Percentiles rank a stretch among this genome's conserved stretches.
phyloP scores from a whole-genome alignment of 2,329 filamentous ascomycete genomes.

The Xylaria sp. region DNA sequence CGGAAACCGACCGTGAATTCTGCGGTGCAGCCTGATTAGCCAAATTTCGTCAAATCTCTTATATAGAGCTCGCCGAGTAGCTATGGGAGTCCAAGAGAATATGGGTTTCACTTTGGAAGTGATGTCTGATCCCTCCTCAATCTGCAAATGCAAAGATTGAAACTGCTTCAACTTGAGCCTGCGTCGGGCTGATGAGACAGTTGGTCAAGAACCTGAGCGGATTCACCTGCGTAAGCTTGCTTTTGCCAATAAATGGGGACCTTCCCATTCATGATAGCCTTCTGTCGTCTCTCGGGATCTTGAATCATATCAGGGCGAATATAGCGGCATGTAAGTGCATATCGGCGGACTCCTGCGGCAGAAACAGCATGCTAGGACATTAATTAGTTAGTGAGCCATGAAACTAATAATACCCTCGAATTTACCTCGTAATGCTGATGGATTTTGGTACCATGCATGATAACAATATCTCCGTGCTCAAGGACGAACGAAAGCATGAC shows the following conservation, averaged over 20 bases:
- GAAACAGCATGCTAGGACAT: slow-evolving; percentile 33
- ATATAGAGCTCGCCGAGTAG: neutral
- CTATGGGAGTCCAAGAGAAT: neutral
- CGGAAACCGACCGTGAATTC: neutral
- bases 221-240: slow-evolving; percentile 32
- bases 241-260: slow-evolving; percentile 35
- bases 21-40: neutral
- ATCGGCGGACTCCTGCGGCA: slow-evolving; percentile 30
- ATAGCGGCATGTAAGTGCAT: slow-evolving; percentile 37
- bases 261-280: slow-evolving; percentile 27
- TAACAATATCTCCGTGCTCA: slow-evolving; percentile 70
- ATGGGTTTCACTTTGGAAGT: neutral
- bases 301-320: slow-evolving; percentile 37
- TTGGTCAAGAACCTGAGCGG: neutral
- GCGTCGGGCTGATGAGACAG: neutral
- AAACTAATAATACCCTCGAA: neutral
- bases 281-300: slow-evolving; percentile 24
- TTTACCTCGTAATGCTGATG: slow-evolving; percentile 68
- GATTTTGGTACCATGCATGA: slow-evolving; percentile 70
- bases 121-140: neutral
- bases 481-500: slow-evolving; percentile 55
- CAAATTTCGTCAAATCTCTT: neutral
- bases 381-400: slow-evolving; percentile 7
- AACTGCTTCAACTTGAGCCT: neutral
- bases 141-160: neutral